Conservation (phyloP, 1,284 basidiomycete species). For the Cutaneotrichosporon daszewskae region DNA sequence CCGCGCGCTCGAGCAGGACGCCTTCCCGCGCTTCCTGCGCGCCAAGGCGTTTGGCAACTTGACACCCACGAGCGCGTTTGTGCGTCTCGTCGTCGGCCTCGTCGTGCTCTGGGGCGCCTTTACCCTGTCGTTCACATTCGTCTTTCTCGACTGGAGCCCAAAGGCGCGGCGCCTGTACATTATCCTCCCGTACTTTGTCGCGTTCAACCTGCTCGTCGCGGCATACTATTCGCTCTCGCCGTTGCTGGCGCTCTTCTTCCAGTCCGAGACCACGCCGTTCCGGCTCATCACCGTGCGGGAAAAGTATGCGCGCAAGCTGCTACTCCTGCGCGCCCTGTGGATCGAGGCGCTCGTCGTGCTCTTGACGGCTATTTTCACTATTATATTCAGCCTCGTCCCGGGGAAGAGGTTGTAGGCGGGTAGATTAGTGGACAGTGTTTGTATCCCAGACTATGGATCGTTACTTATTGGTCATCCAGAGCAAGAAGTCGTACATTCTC, state of each 20-base stretch:
- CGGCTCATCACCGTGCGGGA: constrained; percentile 81
- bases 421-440: not conserved
- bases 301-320: constrained; percentile 82
- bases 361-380: constrained; percentile 38
- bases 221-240: constrained; percentile 97
- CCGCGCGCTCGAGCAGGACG: constrained; percentile 92
- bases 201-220: constrained; percentile 80
- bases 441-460: not conserved
- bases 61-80: constrained; percentile 80
- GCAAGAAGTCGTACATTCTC: not conserved
- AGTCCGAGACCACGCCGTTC: constrained; percentile 66
- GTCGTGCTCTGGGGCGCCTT: constrained; percentile 88
- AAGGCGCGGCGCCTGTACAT: constrained; percentile 91
- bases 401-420: constrained; percentile 32
- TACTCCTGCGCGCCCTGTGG: constrained; percentile 80
- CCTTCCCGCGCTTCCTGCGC: constrained; percentile 92
- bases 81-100: constrained; percentile 75
- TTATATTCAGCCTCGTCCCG: constrained; percentile 41
- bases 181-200: constrained; percentile 89
- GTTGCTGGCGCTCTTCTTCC: constrained; percentile 52
- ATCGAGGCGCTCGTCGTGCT: constrained; percentile 50
- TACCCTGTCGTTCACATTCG: constrained; percentile 78
- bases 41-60: constrained; percentile 96
- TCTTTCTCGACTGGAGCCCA: constrained; percentile 87
- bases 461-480: no score